Conservation (phyloP, 257 asterid species). For the Verbascum thapsus region DNA sequence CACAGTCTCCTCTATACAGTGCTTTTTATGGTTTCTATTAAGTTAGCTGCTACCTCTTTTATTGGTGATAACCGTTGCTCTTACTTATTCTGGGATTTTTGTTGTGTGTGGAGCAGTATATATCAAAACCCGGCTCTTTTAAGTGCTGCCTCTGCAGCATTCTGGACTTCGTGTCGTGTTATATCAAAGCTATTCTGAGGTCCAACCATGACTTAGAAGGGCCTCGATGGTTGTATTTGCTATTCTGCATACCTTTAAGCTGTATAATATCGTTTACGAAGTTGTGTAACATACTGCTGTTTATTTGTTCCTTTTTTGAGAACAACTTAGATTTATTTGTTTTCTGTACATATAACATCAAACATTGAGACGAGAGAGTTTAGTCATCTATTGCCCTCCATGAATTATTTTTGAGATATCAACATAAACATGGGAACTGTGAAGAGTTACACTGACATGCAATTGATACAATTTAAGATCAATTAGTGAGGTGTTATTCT, state of each 20-base stretch:
- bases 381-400: neutral
- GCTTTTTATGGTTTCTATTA: neutral
- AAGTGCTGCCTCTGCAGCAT: slow-evolving; percentile 82
- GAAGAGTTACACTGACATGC: too few relatives aligned
- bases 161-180: slow-evolving; percentile 89
- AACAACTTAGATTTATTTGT: neutral
- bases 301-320: slow-evolving; percentile 9
- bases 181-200: slow-evolving; percentile 87
- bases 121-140: slow-evolving; percentile 92
- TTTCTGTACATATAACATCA: slow-evolving; percentile 2
- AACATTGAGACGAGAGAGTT: neutral
- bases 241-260: slow-evolving; percentile 14
- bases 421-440: neutral
- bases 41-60: neutral
- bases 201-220: slow-evolving; percentile 10
- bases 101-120: slow-evolving; percentile 49
- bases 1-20: neutral
- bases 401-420: neutral
- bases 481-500: too few relatives aligned
- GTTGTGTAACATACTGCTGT: slow-evolving; percentile 34
- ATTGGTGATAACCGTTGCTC: neutral
- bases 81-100: slow-evolving; percentile 18
- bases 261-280: slow-evolving; percentile 4
- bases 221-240: too few relatives aligned
- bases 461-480: too few relatives aligned